A percentile compares a stretch with the other conserved stretches of the same genome.
These are phyloP conservation scores for Hygrocybe coccinea DNA, from an alignment of 768 basidiomycete species.

Conservation along the genomic window DNA sequence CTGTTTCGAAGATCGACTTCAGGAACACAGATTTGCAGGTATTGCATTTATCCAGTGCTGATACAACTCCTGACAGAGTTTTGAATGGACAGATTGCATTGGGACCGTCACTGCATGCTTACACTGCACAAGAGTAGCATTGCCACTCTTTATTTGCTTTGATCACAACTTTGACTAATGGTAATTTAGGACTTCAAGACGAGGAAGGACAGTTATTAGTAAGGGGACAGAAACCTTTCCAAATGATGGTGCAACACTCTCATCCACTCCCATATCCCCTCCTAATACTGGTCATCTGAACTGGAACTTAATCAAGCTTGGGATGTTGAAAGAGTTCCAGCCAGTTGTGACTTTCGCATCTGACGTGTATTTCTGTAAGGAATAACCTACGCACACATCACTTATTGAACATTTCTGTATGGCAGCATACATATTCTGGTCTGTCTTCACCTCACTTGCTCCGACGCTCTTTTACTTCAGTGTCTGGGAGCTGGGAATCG, in stretches of 20 bases:
- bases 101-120: constrained; percentile 11
- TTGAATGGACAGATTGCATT: constrained; percentile 13
- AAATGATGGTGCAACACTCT: not conserved
- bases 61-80: not conserved
- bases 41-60: not conserved
- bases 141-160: too few relatives aligned
- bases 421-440: constrained; percentile 79
- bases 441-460: constrained; percentile 71
- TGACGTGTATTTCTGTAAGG: constrained; percentile 56
- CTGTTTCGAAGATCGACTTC: constrained; percentile 59
- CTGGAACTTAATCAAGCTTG: not conserved
- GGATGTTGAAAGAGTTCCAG: constrained; percentile 7
- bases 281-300: constrained; percentile 1
- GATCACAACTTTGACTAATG: constrained; percentile 38
- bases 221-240: not conserved
- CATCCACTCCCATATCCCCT: not conserved
- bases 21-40: constrained; percentile 50
- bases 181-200: not conserved
- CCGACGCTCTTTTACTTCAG: constrained; percentile 88
- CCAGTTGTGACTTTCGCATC: constrained; percentile 30
- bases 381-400: constrained; percentile 2
- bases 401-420: not conserved
- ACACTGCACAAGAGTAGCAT: not conserved
- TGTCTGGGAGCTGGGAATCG: constrained; percentile 82
- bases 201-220: not conserved